Conservation (phyloP, 306 rosid species). For the Mucuna pruriens region DNA sequence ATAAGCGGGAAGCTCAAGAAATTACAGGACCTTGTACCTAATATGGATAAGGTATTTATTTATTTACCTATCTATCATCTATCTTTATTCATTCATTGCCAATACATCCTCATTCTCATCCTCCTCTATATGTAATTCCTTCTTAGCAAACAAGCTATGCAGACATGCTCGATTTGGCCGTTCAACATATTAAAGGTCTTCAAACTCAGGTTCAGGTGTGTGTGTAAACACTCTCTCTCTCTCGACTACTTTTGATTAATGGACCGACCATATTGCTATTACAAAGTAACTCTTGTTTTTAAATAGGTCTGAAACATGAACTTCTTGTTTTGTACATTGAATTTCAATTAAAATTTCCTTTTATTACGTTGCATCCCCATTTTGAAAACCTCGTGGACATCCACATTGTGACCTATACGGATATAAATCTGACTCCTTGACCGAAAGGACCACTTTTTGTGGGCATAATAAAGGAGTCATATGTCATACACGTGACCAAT, state of each 20-base stretch:
- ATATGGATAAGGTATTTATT: slow-evolving; percentile 99
- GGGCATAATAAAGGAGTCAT: too few relatives aligned
- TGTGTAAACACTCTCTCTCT: slow-evolving; percentile 47
- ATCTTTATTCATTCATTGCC: too few relatives aligned
- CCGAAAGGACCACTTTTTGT: too few relatives aligned
- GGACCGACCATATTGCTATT: too few relatives aligned
- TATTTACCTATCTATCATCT: too few relatives aligned
- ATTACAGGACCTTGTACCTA: slow-evolving; percentile 91
- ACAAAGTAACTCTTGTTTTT: background rate
- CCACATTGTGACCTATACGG: too few relatives aligned
- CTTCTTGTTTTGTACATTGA: background rate
- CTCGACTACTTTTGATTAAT: background rate
- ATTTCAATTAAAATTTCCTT: background rate
- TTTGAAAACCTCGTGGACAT: too few relatives aligned
- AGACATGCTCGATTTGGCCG: slow-evolving; percentile 98
- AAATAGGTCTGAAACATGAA: background rate
- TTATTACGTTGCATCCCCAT: background rate
- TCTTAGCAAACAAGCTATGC: slow-evolving; percentile 99
- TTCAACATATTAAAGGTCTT: slow-evolving; percentile 96
- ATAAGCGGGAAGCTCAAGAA: slow-evolving; percentile 90
- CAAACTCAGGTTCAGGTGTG: slow-evolving; percentile 94
- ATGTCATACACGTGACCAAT: background rate
- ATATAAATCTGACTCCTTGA: too few relatives aligned
- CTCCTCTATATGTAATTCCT: too few relatives aligned
- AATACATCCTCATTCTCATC: too few relatives aligned